These are phyloP conservation scores for Wallacemonas sp. DNA, from an alignment of 208 protist species.

Conservation along the genomic window DNA sequence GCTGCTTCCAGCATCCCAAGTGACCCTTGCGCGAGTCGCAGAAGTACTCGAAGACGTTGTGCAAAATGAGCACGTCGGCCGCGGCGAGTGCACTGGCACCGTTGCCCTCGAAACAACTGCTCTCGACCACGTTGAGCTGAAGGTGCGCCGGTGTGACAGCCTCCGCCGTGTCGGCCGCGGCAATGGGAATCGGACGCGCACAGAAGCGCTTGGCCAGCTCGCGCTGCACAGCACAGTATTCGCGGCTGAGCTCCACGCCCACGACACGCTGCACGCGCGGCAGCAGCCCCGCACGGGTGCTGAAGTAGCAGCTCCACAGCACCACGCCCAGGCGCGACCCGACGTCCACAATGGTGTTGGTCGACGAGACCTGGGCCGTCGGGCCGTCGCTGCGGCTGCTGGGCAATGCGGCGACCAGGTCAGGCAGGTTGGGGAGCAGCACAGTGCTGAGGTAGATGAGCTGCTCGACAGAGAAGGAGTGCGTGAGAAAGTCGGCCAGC, in stretches of 20 bases:
- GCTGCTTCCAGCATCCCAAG: conserved; percentile 60
- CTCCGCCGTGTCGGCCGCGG: no score
- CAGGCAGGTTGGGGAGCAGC: conserved; percentile 29
- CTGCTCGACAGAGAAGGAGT: conserved; percentile 85
- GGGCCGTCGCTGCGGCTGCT: background rate
- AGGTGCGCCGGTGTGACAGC: no score
- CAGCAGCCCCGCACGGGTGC: conserved; percentile 44
- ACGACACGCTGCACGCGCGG: conserved; percentile 22
- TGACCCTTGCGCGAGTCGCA: conserved; percentile 42
- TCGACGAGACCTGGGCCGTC: conserved; percentile 9
- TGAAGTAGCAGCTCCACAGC: conserved; percentile 60
- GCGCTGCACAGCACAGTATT: conserved; percentile 26
- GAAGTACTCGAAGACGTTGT: conserved; percentile 93
- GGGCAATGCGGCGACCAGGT: no score
- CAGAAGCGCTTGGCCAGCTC: conserved; percentile 37
- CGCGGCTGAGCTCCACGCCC: conserved; percentile 40
- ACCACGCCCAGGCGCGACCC: conserved; percentile 82
- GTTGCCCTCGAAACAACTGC: conserved; percentile 63
- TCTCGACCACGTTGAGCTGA: conserved; percentile 44
- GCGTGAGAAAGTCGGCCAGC: conserved; percentile 75
- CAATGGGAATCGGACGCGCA: conserved; percentile 10
- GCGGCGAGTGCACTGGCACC: conserved; percentile 37
- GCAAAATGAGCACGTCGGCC: conserved; percentile 73
- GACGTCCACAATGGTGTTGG: conserved; percentile 54
- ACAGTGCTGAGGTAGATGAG: conserved; percentile 76